phyloP scores from a whole-genome alignment of 1,284 basidiomycete genomes.

The Leccinum discolor region DNA sequence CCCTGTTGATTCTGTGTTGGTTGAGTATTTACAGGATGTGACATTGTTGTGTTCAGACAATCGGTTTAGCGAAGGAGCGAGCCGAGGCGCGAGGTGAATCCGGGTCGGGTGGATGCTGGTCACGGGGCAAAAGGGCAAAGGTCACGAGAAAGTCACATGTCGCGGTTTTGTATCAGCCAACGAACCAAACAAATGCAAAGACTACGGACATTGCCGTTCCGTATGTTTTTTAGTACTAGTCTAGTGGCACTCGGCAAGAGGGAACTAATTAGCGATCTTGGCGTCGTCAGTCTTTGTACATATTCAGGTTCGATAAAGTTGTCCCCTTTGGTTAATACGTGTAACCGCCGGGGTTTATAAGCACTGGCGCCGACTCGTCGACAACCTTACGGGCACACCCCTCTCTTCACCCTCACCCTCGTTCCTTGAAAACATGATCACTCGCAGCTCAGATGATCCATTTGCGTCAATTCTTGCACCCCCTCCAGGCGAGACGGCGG shows the following conservation, averaged over 20 bases:
- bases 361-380: background rate
- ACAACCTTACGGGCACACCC: background rate
- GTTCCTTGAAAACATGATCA: slow-evolving; percentile 11
- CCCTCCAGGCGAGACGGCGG: slow-evolving; percentile 56
- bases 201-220: background rate
- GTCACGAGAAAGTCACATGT: slow-evolving; percentile 39
- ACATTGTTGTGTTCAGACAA: slow-evolving; percentile 10
- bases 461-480: slow-evolving; percentile 56
- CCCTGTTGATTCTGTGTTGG: slow-evolving; percentile 16
- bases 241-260: too few relatives aligned
- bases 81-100: slow-evolving; percentile 9
- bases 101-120: slow-evolving; percentile 25
- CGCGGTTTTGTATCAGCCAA: slow-evolving; percentile 28
- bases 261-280: too few relatives aligned
- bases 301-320: background rate
- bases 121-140: slow-evolving; percentile 33
- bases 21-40: slow-evolving; percentile 17
- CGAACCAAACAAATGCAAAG: slow-evolving; percentile 32
- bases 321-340: background rate
- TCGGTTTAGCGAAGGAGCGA: slow-evolving; percentile 1
- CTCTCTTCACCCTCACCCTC: background rate
- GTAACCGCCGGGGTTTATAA: slow-evolving; percentile 7
- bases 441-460: slow-evolving; percentile 49
- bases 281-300: too few relatives aligned
- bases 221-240: too few relatives aligned